phyloP scores from a whole-genome alignment of 371 early-diverging fungal species.

The Rhizopus stolonifer region DNA sequence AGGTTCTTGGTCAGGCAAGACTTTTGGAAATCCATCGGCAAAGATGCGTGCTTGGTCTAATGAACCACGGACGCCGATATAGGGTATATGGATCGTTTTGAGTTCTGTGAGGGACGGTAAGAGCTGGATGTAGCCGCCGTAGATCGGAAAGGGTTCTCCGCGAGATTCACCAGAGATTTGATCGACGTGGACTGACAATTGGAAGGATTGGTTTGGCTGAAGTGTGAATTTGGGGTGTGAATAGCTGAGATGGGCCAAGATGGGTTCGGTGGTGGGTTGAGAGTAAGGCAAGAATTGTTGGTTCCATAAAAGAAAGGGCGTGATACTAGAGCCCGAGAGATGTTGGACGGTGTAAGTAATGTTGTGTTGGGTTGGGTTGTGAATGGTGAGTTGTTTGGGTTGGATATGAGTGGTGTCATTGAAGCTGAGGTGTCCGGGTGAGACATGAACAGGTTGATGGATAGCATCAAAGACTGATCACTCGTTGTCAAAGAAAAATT shows the following conservation, averaged over 20 bases:
- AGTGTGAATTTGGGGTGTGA: slow-evolving; percentile 27
- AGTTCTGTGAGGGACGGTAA: slow-evolving; percentile 5
- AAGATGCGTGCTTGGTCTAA: slow-evolving; percentile 49
- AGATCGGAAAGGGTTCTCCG: slow-evolving; percentile 34
- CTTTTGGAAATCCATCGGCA: slow-evolving; percentile 27
- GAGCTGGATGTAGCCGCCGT: slow-evolving; percentile 41
- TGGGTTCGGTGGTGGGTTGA: slow-evolving; percentile 24
- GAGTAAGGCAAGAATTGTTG: slow-evolving; percentile 3
- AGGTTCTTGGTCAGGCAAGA: background rate
- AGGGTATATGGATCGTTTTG: slow-evolving; percentile 47
- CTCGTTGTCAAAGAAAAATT: slow-evolving; percentile 31
- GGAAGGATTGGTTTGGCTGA: slow-evolving; percentile 38
- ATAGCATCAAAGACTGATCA: slow-evolving; percentile 54
- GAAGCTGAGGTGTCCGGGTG: slow-evolving; percentile 67
- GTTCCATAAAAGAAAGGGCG: slow-evolving; percentile 37
- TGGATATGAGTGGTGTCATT: slow-evolving; percentile 60
- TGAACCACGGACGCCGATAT: slow-evolving; percentile 55
- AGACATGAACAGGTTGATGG: slow-evolving; percentile 45
- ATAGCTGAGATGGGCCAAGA: slow-evolving; percentile 36
- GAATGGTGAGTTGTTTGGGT: slow-evolving; percentile 43
- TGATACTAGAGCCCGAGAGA: slow-evolving; percentile 1
- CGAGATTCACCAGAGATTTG: slow-evolving; percentile 32
- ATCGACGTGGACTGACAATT: slow-evolving; percentile 33
- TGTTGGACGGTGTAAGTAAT: slow-evolving; percentile 56
- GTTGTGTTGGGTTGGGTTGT: slow-evolving; percentile 51